phyloP scores from a whole-genome alignment of 768 basidiomycete genomes.

The Porphyrellus cyaneotinctus region DNA sequence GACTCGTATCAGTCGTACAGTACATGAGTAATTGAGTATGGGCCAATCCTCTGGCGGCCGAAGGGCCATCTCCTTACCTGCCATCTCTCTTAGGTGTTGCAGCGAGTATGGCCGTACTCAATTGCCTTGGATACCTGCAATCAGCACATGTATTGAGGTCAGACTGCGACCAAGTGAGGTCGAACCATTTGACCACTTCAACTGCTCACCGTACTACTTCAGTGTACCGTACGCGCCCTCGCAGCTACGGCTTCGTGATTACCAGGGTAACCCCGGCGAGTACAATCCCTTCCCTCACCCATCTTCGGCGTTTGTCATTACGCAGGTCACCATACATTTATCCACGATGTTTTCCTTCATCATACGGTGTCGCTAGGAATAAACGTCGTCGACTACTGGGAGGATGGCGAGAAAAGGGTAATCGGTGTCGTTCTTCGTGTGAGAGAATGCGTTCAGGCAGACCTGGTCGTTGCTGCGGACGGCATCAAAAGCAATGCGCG shows the following conservation, averaged over 20 bases:
- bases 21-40: not conserved
- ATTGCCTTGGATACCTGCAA: too few species aligned
- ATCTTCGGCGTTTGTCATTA: conserved; percentile 18
- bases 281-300: conserved; percentile 12
- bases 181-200: not conserved
- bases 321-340: conserved; percentile 22
- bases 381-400: conserved; percentile 25
- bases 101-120: too few species aligned
- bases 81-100: too few species aligned
- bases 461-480: conserved; percentile 30
- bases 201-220: not conserved
- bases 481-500: conserved; percentile 24
- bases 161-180: not conserved
- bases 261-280: conserved; percentile 19
- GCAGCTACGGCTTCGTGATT: conserved; percentile 15
- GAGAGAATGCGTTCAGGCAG: conserved; percentile 16
- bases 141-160: not conserved
- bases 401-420: not conserved
- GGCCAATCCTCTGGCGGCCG: conserved; percentile 8
- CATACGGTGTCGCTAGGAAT: conserved; percentile 23
- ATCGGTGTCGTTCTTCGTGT: conserved; percentile 17
- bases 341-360: conserved; percentile 21
- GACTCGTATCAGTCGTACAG: not conserved
- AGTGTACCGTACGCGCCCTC: conserved; percentile 11
- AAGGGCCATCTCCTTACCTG: not conserved